These are phyloP conservation scores for Cystofilobasidium bisporidii DNA, from an alignment of 768 basidiomycete genomes.

Conservation along the genomic window DNA sequence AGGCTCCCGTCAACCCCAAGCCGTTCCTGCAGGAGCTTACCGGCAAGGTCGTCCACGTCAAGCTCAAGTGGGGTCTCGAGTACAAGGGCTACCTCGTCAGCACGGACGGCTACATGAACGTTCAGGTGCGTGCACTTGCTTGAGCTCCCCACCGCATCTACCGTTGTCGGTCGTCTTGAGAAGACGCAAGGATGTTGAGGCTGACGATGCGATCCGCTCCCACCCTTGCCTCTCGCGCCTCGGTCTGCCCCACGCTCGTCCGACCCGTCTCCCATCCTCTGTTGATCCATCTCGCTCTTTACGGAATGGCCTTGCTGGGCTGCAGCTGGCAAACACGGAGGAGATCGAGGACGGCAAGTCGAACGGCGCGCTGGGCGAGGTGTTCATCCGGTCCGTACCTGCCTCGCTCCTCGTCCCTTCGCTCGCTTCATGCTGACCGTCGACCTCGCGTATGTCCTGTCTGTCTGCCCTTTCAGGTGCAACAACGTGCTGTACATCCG, in stretches of 20 bases:
- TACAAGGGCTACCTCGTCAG: conserved; percentile 99
- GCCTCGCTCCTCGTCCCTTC: neutral
- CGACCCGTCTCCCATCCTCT: neutral
- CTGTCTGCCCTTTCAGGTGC: conserved; percentile 49
- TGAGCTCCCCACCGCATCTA: too few species aligned
- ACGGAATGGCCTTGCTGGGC: neutral
- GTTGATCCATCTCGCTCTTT: neutral
- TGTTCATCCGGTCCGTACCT: conserved; percentile 77
- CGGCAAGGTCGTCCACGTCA: conserved; percentile 89
- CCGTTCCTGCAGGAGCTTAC: conserved; percentile 98
- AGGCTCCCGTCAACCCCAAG: conserved; percentile 84
- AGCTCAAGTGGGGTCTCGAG: conserved; percentile 96
- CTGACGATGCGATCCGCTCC: conserved; percentile 6
- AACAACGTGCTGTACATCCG: conserved; percentile 89
- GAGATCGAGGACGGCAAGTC: conserved; percentile 94
- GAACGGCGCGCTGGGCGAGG: conserved; percentile 93
- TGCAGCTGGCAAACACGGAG: conserved; percentile 93
- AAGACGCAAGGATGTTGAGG: neutral
- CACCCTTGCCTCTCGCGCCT: neutral
- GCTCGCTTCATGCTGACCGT: conserved; percentile 7
- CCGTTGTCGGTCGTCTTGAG: too few species aligned
- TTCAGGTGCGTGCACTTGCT: conserved; percentile 56
- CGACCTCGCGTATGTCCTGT: too few species aligned
- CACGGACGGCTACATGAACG: conserved; percentile 98
- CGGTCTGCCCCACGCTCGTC: neutral